Evolutionary conservation across 1,139 yeast species (phyloP), one percentile per base, ranked within the genome.

Genomic region (Magnusiomyces ingens): DNA sequence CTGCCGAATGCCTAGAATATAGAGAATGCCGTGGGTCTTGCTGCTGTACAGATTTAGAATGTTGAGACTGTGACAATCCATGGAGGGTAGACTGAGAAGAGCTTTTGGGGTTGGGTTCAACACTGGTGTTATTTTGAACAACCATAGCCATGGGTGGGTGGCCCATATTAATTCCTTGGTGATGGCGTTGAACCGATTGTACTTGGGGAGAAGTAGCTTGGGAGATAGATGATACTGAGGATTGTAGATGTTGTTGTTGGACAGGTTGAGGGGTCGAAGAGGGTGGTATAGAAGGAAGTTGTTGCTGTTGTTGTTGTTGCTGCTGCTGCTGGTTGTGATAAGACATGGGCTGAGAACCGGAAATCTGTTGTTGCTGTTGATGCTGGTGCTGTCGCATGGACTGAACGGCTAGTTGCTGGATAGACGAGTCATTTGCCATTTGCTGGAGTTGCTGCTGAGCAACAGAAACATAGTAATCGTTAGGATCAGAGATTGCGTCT

Each of bases 261-360:
- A 4, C 12, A 19, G n/a, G 35, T 12, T 13, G 19, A 13, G 29
- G 6, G 12, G 15, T 32, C 46, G n/a, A 21, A 37, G 32, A 42
- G 45, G 29, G 22, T 35, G 21, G 44, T 48, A 13, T 49, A 48
- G 21, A 42, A 36, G 13, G 54, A 45, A 2, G 51, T 37, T 37
- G 41, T n/a, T n/a, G 19, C 5, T 15, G 18, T 11, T 40, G 21
- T 5, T 15, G 21, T 5, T n/a, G 50, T 11, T 49, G 38, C 18
- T 40, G 48, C 17, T 42, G 48, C n/a, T 42, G 40, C n/a, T 49
- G 52, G n/a, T 50, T 37, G 2, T 45, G 50, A 32, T 45, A 22
- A 2, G 26, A 17, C 17, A 19, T 21, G 21, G n/a, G 45, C 37
- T 48, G 45, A 11, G 50, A 12, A 37, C 19, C 21, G 6, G 35